Evolutionary conservation across 2,329 filamentous ascomycete genomes (phyloP).

Genomic region (Biscogniauxia marginata): DNA sequence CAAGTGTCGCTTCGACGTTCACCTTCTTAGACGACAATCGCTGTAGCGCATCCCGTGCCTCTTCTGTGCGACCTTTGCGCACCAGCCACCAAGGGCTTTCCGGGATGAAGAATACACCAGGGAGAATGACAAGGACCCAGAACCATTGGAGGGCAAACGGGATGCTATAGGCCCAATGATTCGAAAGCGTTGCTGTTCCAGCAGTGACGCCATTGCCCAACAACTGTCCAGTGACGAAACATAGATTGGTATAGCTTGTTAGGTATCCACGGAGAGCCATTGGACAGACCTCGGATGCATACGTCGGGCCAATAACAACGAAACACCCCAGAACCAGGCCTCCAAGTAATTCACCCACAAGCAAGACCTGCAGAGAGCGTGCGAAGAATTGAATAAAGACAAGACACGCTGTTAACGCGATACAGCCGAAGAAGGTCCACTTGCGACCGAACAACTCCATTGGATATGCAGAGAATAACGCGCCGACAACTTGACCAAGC

Average conservation of each 20-base stretch:
- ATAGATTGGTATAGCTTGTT: conserved; percentile 60
- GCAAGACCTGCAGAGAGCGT: conserved; percentile 50
- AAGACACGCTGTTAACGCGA: conserved; percentile 47
- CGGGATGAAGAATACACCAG: conserved; percentile 46
- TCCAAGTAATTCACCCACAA: conserved; percentile 61
- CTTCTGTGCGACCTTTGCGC: conserved; percentile 39
- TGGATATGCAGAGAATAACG: conserved; percentile 47
- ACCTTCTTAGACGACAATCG: conserved; percentile 46
- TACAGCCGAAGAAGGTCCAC: conserved; percentile 44
- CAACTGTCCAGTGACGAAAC: conserved; percentile 62
- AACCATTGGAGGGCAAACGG: conserved; percentile 51
- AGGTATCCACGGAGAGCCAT: conserved; percentile 55
- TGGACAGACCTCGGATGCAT: conserved; percentile 61
- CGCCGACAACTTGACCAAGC: conserved; percentile 56
- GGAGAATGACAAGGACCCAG: conserved; percentile 45
- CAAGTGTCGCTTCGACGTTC: conserved; percentile 47
- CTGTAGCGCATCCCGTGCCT: conserved; percentile 40
- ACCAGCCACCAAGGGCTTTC: conserved; percentile 53
- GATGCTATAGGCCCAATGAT: conserved; percentile 50
- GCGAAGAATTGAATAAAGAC: conserved; percentile 66
- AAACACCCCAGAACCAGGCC: conserved; percentile 62
- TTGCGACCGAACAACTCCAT: conserved; percentile 47
- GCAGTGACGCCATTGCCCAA: conserved; percentile 49
- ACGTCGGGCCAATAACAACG: conserved; percentile 57
- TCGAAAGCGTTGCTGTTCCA: conserved; percentile 38